A percentile compares a stretch with the other conserved stretches of the same genome.
phyloP scores from a whole-genome alignment of 75 land plant species.

The Picea sitchensis region DNA sequence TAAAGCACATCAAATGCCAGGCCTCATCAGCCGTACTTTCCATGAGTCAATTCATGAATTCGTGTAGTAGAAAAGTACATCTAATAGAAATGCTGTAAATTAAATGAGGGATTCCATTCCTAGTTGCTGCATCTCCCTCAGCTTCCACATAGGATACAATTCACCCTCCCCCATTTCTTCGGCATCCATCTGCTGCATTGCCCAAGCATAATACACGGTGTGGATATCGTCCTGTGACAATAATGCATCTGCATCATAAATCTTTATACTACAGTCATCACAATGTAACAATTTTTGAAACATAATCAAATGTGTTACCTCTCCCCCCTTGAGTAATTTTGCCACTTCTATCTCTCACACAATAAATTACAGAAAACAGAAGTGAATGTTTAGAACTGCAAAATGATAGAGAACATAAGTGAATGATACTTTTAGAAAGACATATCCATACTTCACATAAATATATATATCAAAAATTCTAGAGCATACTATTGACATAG shows the following conservation, averaged over 20 bases:
- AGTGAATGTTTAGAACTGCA: neutral
- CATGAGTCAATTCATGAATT: too few species aligned
- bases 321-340: constrained; percentile 71
- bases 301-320: constrained; percentile 35
- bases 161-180: constrained; percentile 70
- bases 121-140: constrained; percentile 89
- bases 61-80: too few species aligned
- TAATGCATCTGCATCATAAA: neutral
- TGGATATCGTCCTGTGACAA: constrained; percentile 78
- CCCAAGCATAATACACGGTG: constrained; percentile 93
- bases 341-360: constrained; percentile 79
- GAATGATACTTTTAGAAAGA: neutral
- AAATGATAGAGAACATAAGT: too few species aligned
- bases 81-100: too few species aligned
- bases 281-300: neutral
- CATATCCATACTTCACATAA: too few species aligned
- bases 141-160: constrained; percentile 64
- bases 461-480: too few species aligned
- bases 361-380: constrained; percentile 32
- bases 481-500: neutral
- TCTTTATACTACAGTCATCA: neutral
- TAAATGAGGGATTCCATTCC: constrained; percentile 81
- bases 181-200: constrained; percentile 74
- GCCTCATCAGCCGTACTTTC: too few species aligned
- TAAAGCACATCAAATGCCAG: too few species aligned